Percentiles rank a stretch among this genome's conserved stretches.
Evolutionary conservation across 169 alveolate species (phyloP).

Genomic region (Theileria equi): DNA sequence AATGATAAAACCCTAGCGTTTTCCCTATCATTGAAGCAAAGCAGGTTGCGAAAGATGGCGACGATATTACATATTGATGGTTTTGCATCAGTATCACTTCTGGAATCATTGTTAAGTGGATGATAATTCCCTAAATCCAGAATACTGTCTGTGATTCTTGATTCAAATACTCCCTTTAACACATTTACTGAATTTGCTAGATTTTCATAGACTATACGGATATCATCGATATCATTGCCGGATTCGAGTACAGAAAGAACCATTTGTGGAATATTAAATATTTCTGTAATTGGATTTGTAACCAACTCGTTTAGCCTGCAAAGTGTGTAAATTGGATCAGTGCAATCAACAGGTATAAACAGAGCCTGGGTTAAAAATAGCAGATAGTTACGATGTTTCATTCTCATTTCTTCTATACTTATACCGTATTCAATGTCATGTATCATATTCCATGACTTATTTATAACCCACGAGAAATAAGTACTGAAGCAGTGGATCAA

Average conservation of each 20-base stretch:
- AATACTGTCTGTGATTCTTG: no score
- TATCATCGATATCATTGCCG: not conserved
- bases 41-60: not conserved
- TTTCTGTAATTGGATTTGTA: not conserved
- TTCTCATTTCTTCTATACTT: not conserved
- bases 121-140: no score
- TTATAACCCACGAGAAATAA: not conserved
- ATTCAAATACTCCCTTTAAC: no score
- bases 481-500: not conserved
- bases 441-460: not conserved
- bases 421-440: not conserved
- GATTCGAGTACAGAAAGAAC: no score
- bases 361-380: not conserved
- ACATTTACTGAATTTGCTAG: no score
- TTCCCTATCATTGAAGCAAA: not conserved
- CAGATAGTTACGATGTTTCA: not conserved
- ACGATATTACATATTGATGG: not conserved
- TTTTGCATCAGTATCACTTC: no score
- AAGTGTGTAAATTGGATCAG: not conserved
- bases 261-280: not conserved
- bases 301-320: not conserved
- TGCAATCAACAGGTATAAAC: not conserved
- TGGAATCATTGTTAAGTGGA: no score
- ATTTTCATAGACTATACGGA: no score
- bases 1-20: not conserved